Base-by-base conservation (phyloP, 2,329 filamentous ascomycete genomes). In the Aureobasidium sp. region DNA sequence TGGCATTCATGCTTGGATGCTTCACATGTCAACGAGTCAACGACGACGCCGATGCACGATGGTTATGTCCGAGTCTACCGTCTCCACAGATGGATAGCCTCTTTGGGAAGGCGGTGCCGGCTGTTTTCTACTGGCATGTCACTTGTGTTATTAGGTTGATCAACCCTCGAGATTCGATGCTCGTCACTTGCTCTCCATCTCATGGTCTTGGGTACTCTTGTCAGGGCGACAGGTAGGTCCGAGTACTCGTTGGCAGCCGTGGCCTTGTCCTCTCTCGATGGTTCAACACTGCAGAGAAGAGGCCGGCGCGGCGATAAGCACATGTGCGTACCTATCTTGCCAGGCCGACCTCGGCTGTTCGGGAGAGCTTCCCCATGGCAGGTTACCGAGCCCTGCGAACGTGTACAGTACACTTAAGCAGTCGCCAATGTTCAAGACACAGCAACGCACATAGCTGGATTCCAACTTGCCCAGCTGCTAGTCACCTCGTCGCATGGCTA, bases 401-500 rank as follows among this genome's bases (percentile, higher is more conserved):
- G n/a, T 32, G 9, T 48, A 32, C 30, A 48, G n/a, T 36, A 2
- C 6, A 30, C 25, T 21, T 21, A 21, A 21, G 21, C 15, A 25
- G 30, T 41, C 32, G 34, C 45, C 45, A 48, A 48, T 48, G 27
- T 48, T 13, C 25, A 44, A 36, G 21, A 37, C 21, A 36, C 8
- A 57, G 2, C 53, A 44, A 48, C 36, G 3, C 6, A 15, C 15
- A 16, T 7, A 30, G 21, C 27, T 39, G 55, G 59, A 3, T 39
- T 49, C 15, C 8, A 34, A 29, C 29, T 57, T 10, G 34, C 36
- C n/a, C 41, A 36, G 29, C 53, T 25, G 53, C 53, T 45, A 2
- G 29, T 39, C n/a, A 9, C 16, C 5, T 15, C n/a, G 59, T 55
- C 30, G 57, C 34, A 58, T 45, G 52, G 7, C 45, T 29, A 81